Conservation (phyloP, 2,329 filamentous ascomycete genomes). For the Chalaropsis ovoidea region DNA sequence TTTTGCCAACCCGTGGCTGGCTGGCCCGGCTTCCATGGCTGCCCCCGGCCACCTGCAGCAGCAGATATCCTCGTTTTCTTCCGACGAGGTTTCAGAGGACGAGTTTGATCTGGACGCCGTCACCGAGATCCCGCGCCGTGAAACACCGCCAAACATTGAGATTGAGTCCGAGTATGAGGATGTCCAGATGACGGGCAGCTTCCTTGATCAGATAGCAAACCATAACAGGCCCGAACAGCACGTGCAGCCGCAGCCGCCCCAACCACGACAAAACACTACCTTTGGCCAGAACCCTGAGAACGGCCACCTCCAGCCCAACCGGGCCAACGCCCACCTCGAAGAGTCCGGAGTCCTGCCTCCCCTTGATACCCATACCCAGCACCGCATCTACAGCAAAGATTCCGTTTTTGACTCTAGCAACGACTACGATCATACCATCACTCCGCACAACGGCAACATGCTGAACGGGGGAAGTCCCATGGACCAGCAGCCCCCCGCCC, state of each 20-base stretch:
- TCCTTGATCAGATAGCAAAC: constrained; percentile 19
- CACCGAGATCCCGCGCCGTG: constrained; percentile 12
- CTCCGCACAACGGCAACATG: constrained; percentile 25
- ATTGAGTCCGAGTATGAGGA: constrained; percentile 19
- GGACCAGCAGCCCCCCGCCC: constrained; percentile 25
- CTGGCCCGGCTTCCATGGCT: constrained; percentile 29
- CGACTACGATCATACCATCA: constrained; percentile 29
- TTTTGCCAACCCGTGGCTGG: constrained; percentile 65
- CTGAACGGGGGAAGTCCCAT: neutral
- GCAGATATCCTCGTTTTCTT: constrained; percentile 37
- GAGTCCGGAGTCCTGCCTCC: constrained; percentile 22
- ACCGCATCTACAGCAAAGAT: constrained; percentile 36
- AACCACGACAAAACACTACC: constrained; percentile 1
- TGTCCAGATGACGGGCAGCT: constrained; percentile 24
- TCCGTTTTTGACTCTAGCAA: constrained; percentile 34
- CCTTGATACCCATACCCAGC: neutral
- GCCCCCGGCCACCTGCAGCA: constrained; percentile 26
- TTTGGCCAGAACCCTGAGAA: neutral
- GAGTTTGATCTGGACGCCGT: constrained; percentile 31
- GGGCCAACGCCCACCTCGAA: neutral
- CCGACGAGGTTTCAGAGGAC: constrained; percentile 54
- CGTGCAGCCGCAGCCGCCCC: neutral
- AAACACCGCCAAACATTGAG: constrained; percentile 3
- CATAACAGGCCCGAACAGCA: neutral
- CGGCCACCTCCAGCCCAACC: neutral